Evolutionary conservation across 495 filamentous ascomycete species (phyloP).

Genomic region (Aspergillus carlsbadensis): DNA sequence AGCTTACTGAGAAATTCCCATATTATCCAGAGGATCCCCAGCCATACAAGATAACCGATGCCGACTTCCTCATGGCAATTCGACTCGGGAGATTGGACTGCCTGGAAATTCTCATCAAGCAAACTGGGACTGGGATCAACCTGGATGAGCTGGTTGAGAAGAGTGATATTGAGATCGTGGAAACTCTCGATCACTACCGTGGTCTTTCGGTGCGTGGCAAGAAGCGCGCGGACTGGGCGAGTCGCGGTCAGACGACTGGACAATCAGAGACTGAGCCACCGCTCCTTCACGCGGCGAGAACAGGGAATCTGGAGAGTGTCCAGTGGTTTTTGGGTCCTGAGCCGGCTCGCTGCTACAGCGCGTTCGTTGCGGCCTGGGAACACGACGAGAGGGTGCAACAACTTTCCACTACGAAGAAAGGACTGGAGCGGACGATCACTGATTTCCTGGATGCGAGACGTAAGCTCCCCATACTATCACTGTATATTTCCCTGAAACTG

Average conservation of each 20-base stretch:
- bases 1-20: slow-evolving; percentile 21
- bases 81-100: slow-evolving; percentile 40
- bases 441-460: slow-evolving; percentile 60
- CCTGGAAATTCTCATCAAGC: slow-evolving; percentile 49
- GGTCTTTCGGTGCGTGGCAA: slow-evolving; percentile 69
- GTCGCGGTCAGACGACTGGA: slow-evolving; percentile 32
- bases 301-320: slow-evolving; percentile 56
- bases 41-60: slow-evolving; percentile 19
- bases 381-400: slow-evolving; percentile 56
- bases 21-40: slow-evolving; percentile 16
- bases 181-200: slow-evolving; percentile 67
- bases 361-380: slow-evolving; percentile 58
- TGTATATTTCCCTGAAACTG: not conserved
- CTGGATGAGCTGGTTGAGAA: slow-evolving; percentile 58
- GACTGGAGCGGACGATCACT: slow-evolving; percentile 57
- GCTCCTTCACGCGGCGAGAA: slow-evolving; percentile 55
- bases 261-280: slow-evolving; percentile 43
- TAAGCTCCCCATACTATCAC: slow-evolving; percentile 17
- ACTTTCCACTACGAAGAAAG: slow-evolving; percentile 50
- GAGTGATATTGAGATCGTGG: slow-evolving; percentile 51
- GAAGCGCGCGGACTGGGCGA: slow-evolving; percentile 69
- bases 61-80: slow-evolving; percentile 42
- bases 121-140: slow-evolving; percentile 62
- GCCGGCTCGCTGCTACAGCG: slow-evolving; percentile 57
- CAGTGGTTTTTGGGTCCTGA: slow-evolving; percentile 71